Evolutionary conservation across 345 rosid genomes (phyloP), one percentile per base, ranked within the genome.

Genomic region (Lenwebbia sp.): DNA sequence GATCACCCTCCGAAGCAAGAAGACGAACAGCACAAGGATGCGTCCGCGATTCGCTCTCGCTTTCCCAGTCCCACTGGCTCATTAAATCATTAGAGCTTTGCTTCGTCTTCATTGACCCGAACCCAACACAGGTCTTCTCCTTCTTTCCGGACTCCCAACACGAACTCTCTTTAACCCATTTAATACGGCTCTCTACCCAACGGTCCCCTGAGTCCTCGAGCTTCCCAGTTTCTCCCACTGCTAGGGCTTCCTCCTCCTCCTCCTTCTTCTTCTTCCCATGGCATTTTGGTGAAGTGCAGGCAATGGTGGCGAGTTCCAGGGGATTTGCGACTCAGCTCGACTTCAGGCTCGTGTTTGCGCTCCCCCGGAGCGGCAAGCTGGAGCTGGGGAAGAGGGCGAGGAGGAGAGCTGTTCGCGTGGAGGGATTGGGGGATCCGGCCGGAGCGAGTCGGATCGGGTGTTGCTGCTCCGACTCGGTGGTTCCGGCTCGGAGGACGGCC

Each of bases 291-390:
- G 76, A 94, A 86, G 41, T 30, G 22, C 54, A 21, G 50, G 26
- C 86, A 85, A 93, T 95, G 97, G 90, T 93, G 88, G 93, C 95
- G 85, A 91, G 90, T 90, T 92, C 94, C 82, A 90, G 91, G 75
- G 92, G 88, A 15, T 88, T 94, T 53, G 82, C 94, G 83, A 62
- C 96, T 85, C 96, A 87, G 88, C 88, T 94, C n/a, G 93, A 95
- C 88, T 92, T 93, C 92, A 89, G 89, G 54, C 89, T 82, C 84
- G 82, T 13, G 41, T 83, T 60, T 57, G 57, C 82, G 84, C 90
- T 88, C 21, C 89, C 86, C 40, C 74, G 83, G 40, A 87, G 62
- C 54, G 74, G 86, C 40, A 51, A 86, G 84, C 84, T 88, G 83
- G 88, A 81, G 82, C 87, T 88, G 54, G 75, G 76, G 85, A 88